Conservation (phyloP, 1,139 yeast species). For the Scheffersomyces lignicola region DNA sequence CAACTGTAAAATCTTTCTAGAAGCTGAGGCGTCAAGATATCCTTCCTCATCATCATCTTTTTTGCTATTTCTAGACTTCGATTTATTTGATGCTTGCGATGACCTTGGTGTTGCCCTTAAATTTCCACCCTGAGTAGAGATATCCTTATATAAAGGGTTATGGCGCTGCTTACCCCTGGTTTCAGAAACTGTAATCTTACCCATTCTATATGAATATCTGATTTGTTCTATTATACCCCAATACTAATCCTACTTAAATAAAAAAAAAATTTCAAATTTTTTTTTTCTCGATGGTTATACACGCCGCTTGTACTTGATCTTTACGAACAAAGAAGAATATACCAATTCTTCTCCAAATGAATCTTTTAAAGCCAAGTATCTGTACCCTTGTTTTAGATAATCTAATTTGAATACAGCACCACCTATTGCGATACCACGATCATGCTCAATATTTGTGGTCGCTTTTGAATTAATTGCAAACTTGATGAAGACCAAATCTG, state of each 20-base stretch:
- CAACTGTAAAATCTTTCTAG: slow-evolving; percentile 81
- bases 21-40: slow-evolving; percentile 75
- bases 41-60: slow-evolving; percentile 55
- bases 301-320: slow-evolving; percentile 31
- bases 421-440: slow-evolving; percentile 52
- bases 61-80: slow-evolving; percentile 16
- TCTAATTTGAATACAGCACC: slow-evolving; percentile 53
- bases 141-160: slow-evolving; percentile 77
- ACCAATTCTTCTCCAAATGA: slow-evolving; percentile 77
- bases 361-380: slow-evolving; percentile 78
- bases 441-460: slow-evolving; percentile 16
- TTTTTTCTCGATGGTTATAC: not conserved
- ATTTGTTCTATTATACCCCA: not conserved
- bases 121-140: slow-evolving; percentile 70
- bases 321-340: slow-evolving; percentile 73
- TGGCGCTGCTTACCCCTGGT: slow-evolving; percentile 57
- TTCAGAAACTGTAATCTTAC: slow-evolving; percentile 56
- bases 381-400: slow-evolving; percentile 69
- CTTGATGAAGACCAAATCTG: slow-evolving; percentile 36
- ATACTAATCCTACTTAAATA: slow-evolving; percentile 4
- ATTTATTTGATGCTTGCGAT: slow-evolving; percentile 10
- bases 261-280: slow-evolving; percentile 6
- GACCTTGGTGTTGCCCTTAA: slow-evolving; percentile 47
- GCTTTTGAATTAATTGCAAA: slow-evolving; percentile 28
- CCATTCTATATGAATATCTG: slow-evolving; percentile 44